These are phyloP conservation scores for Kockovaella imperatae DNA, from an alignment of 768 basidiomycete species.

Conservation along the genomic window DNA sequence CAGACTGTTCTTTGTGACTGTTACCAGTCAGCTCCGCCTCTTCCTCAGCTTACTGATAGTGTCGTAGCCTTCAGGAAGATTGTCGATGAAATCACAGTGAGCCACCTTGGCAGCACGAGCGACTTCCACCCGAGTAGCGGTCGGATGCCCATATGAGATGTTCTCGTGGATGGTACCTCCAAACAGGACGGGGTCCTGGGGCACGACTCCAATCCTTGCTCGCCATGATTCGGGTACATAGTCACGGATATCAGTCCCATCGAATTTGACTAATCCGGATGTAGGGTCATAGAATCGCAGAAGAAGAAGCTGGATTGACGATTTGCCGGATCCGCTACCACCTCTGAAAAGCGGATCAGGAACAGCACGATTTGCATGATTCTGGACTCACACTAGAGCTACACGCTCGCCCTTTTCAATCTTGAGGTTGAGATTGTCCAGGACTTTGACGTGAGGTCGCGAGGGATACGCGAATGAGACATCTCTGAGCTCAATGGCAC, in stretches of 20 bases:
- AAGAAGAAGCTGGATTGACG: conserved; percentile 79
- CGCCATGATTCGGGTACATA: conserved; percentile 82
- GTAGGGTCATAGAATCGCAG: conserved; percentile 81
- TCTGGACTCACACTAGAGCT: conserved; percentile 75
- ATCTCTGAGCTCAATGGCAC: conserved; percentile 67
- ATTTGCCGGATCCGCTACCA: conserved; percentile 86
- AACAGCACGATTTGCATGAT: conserved; percentile 1
- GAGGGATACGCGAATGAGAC: conserved; percentile 84
- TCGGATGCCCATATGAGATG: conserved; percentile 73
- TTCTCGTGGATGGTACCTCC: conserved; percentile 89
- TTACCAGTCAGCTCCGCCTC: conserved; percentile 47
- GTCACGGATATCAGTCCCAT: conserved; percentile 80
- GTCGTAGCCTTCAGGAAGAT: conserved; percentile 84
- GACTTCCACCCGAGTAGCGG: conserved; percentile 63
- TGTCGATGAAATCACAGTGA: conserved; percentile 91
- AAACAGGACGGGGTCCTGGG: conserved; percentile 84
- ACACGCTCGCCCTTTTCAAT: conserved; percentile 77
- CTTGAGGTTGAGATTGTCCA: conserved; percentile 73
- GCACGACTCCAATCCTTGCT: conserved; percentile 76
- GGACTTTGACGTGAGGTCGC: conserved; percentile 65
- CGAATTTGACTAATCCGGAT: conserved; percentile 67
- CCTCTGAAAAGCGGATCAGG: conserved; percentile 53
- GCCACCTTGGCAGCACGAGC: conserved; percentile 79
- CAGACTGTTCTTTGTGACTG: conserved; percentile 56
- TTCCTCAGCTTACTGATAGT: conserved; percentile 62